Evolutionary conservation across 2,329 filamentous ascomycete genomes (phyloP).

Genomic region (Sphaerostilbella broomeana): DNA sequence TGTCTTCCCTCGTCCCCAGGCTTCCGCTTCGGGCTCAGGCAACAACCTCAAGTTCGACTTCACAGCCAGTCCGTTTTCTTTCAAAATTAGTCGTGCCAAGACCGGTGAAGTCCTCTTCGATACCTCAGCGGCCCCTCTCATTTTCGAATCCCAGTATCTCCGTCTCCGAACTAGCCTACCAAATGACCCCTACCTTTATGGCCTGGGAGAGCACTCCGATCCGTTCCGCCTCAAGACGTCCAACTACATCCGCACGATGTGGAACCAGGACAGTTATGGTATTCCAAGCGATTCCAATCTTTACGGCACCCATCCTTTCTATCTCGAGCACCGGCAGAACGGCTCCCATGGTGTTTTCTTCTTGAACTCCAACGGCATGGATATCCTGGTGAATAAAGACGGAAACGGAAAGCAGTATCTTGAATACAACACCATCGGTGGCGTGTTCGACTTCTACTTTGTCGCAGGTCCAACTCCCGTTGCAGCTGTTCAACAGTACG

Average conservation of each 20-base stretch:
- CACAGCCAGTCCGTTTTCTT: constrained; percentile 54
- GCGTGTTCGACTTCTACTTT: constrained; percentile 73
- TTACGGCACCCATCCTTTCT: constrained; percentile 73
- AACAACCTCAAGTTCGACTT: constrained; percentile 43
- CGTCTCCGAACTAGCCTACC: constrained; percentile 66
- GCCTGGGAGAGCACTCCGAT: constrained; percentile 72
- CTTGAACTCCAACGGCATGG: constrained; percentile 70
- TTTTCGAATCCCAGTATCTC: constrained; percentile 76
- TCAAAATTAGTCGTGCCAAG: constrained; percentile 44
- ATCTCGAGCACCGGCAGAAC: constrained; percentile 49
- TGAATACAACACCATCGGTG: constrained; percentile 75
- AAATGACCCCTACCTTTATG: constrained; percentile 63
- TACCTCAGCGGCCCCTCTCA: constrained; percentile 56
- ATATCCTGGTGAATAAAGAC: constrained; percentile 61
- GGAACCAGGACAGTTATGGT: constrained; percentile 61
- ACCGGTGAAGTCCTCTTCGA: constrained; percentile 57
- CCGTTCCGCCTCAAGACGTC: constrained; percentile 60
- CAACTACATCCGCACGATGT: constrained; percentile 57
- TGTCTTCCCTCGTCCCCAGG: constrained; percentile 51
- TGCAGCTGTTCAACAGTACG: constrained; percentile 65
- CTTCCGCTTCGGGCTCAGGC: constrained; percentile 16
- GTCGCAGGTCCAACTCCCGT: constrained; percentile 64
- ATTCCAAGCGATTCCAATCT: constrained; percentile 59
- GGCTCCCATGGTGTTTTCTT: constrained; percentile 68
- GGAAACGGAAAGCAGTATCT: constrained; percentile 57